Conservation (phyloP, 2,329 filamentous ascomycete species). For the Penicillium griseofulvum region DNA sequence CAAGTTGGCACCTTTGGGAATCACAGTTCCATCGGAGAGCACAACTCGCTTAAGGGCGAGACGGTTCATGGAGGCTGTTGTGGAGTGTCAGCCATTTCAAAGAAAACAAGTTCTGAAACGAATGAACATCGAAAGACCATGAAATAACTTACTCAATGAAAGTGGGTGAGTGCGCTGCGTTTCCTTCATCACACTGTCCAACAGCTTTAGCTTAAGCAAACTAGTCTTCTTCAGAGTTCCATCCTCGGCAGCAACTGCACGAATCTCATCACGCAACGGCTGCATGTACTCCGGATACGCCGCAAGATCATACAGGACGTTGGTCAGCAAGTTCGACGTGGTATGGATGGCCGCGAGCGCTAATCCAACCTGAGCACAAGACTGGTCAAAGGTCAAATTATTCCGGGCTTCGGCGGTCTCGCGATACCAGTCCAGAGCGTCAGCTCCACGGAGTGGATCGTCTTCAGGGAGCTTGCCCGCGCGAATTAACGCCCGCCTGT, state of each 20-base stretch:
- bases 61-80: conserved; percentile 28
- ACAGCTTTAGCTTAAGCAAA: conserved; percentile 32
- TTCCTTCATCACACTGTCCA: conserved; percentile 40
- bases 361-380: conserved; percentile 26
- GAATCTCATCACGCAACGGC: conserved; percentile 53
- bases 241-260: conserved; percentile 43
- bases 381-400: conserved; percentile 13
- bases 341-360: conserved; percentile 36
- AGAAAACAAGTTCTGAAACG: neutral
- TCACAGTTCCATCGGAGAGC: conserved; percentile 31
- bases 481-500: conserved; percentile 21
- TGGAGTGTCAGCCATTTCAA: neutral
- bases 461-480: conserved; percentile 20
- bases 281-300: conserved; percentile 52
- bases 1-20: conserved; percentile 30
- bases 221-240: conserved; percentile 36
- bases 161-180: conserved; percentile 30
- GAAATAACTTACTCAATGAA: conserved; percentile 23
- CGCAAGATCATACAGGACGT: conserved; percentile 55
- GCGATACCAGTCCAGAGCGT: conserved; percentile 32
- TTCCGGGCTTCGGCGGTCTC: conserved; percentile 14
- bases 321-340: conserved; percentile 39
- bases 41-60: conserved; percentile 19
- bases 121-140: neutral
- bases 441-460: conserved; percentile 15